These are phyloP conservation scores for Pythium scleroteichum DNA, from an alignment of 352 stramenopile genomes.

Conservation along the genomic window DNA sequence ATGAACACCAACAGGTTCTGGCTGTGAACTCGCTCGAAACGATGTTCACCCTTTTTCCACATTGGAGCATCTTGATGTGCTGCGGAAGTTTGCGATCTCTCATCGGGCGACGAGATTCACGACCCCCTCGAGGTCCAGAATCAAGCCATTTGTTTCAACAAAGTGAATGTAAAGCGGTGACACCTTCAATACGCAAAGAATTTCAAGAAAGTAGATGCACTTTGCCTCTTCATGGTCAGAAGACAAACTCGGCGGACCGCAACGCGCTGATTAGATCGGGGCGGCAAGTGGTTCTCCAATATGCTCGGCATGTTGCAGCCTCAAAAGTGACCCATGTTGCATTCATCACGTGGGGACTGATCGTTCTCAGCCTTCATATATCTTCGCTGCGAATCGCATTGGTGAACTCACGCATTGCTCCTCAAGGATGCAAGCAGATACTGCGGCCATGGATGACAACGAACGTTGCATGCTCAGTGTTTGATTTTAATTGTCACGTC, in stretches of 20 bases:
- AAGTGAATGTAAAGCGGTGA: no score
- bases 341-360: slow-evolving; percentile 13
- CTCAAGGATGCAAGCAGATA: slow-evolving; percentile 12
- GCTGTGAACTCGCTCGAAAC: slow-evolving; percentile 10
- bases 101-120: background rate
- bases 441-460: slow-evolving; percentile 22
- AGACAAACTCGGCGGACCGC: background rate
- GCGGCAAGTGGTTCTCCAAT: background rate
- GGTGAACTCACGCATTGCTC: background rate
- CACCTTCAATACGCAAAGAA: no score
- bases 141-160: no score
- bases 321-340: background rate
- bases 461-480: slow-evolving; percentile 25
- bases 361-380: slow-evolving; percentile 2
- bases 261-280: background rate
- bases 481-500: slow-evolving; percentile 29
- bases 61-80: slow-evolving; percentile 21
- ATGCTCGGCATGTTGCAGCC: background rate
- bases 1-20: slow-evolving; percentile 42
- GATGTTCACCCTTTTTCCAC: slow-evolving; percentile 15
- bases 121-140: no score
- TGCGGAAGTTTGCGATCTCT: slow-evolving; percentile 5
- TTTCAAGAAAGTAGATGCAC: no score
- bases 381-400: background rate
- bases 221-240: background rate